Conservation (phyloP, 2,329 filamentous ascomycete species). For the Blumeriella jaapii region DNA sequence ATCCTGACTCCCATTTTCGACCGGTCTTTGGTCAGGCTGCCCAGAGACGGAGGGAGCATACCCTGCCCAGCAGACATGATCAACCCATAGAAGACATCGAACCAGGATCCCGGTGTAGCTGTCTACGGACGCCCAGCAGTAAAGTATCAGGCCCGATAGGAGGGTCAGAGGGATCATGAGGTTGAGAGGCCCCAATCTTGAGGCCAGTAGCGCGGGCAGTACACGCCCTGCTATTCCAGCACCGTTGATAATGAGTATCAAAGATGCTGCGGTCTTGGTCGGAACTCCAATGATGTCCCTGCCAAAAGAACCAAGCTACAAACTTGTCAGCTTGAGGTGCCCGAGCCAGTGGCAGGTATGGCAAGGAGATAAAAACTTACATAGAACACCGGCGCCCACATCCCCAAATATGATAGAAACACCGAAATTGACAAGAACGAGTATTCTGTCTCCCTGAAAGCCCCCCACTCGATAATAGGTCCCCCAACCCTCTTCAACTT, state of each 20-base stretch:
- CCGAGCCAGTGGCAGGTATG: too few species aligned
- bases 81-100: constrained; percentile 39
- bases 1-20: constrained; percentile 42
- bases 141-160: constrained; percentile 25
- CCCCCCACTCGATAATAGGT: constrained; percentile 31
- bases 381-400: constrained; percentile 14
- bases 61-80: constrained; percentile 36
- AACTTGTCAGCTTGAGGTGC: background rate
- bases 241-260: constrained; percentile 42
- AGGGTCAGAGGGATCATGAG: constrained; percentile 35
- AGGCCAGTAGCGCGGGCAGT: constrained; percentile 35
- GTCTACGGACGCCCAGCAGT: constrained; percentile 37
- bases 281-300: constrained; percentile 28
- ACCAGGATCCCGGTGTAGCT: constrained; percentile 34
- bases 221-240: constrained; percentile 37
- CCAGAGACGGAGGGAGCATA: constrained; percentile 38
- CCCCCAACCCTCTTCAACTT: constrained; percentile 30
- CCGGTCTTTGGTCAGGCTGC: constrained; percentile 38
- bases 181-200: constrained; percentile 40
- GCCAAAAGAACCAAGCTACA: constrained; percentile 28
- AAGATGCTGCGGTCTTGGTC: constrained; percentile 32
- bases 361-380: constrained; percentile 10
- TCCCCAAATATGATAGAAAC: constrained; percentile 18
- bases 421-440: constrained; percentile 32
- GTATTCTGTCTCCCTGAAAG: constrained; percentile 34